phyloP scores from a whole-genome alignment of 345 rosid species.

The Melaleuca quinquenervia region DNA sequence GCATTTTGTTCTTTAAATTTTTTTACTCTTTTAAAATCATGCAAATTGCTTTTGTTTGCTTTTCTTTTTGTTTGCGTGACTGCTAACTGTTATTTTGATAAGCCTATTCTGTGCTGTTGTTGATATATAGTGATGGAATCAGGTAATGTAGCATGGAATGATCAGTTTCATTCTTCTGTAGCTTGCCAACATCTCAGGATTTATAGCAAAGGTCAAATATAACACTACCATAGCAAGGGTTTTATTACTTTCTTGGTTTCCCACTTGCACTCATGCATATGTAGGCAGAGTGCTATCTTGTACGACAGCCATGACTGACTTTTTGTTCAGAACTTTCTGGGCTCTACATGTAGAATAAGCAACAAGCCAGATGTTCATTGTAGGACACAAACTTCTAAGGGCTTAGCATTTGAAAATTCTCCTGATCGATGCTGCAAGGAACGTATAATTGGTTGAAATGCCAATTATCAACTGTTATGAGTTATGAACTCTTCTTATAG shows the following conservation, averaged over 20 bases:
- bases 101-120: neutral
- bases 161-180: neutral
- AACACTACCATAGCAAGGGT: neutral
- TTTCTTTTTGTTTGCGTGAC: neutral
- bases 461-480: neutral
- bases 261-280: neutral
- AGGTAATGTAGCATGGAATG: neutral
- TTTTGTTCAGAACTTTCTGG: neutral
- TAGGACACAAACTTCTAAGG: neutral
- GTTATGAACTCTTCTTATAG: neutral
- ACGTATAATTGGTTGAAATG: neutral
- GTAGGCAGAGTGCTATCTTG: neutral
- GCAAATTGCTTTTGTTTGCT: neutral
- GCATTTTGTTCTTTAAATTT: neutral
- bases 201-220: neutral
- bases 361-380: neutral
- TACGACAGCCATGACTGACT: neutral
- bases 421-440: neutral
- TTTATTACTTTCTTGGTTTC: neutral
- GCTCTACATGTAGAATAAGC: neutral
- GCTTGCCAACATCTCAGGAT: neutral
- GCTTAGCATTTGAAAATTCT: neutral
- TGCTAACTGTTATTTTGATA: neutral
- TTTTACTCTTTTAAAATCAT: neutral
- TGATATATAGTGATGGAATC: neutral